Evolutionary conservation across 139 green algal species (phyloP).

Genomic region (Spirogloea muscicola): DNA sequence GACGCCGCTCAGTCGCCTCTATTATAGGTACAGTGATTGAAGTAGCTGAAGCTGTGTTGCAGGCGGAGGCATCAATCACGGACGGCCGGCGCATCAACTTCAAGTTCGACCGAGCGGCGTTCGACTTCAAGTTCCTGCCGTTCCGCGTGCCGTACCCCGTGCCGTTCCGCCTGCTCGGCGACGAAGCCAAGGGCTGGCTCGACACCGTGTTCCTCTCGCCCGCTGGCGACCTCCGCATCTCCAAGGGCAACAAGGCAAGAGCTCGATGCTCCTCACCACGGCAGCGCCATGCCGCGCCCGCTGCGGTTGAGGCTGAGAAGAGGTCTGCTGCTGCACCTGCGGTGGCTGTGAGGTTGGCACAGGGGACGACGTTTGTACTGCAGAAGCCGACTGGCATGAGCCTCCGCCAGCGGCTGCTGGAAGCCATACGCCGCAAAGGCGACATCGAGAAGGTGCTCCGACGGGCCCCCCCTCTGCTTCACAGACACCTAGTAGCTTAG

Average conservation of each 20-base stretch:
- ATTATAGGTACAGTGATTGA: no score
- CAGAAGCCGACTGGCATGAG: neutral
- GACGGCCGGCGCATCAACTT: conserved; percentile 23
- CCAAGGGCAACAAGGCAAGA: conserved; percentile 48
- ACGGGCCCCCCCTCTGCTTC: no score
- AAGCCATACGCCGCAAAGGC: conserved; percentile 7
- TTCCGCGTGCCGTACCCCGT: conserved; percentile 83
- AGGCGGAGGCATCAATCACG: conserved; percentile 26
- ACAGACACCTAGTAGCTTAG: no score
- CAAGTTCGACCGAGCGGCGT: conserved; percentile 56
- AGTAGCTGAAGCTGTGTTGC: no score
- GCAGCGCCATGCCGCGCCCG: no score
- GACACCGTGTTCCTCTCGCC: conserved; percentile 51
- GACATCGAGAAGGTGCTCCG: conserved; percentile 36
- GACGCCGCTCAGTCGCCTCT: no score
- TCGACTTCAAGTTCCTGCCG: conserved; percentile 68
- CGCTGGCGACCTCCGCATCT: conserved; percentile 36
- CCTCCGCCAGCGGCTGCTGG: conserved; percentile 14
- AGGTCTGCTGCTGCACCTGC: no score
- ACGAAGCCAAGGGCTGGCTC: conserved; percentile 83
- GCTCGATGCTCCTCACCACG: no score
- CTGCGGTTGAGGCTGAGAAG: no score
- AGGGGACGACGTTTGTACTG: conserved; percentile 52
- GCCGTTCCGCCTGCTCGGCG: conserved; percentile 86
- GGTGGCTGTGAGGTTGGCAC: no score